Conservation (phyloP, 2,329 filamentous ascomycete genomes). For the Cladosporium sphaerospermum region DNA sequence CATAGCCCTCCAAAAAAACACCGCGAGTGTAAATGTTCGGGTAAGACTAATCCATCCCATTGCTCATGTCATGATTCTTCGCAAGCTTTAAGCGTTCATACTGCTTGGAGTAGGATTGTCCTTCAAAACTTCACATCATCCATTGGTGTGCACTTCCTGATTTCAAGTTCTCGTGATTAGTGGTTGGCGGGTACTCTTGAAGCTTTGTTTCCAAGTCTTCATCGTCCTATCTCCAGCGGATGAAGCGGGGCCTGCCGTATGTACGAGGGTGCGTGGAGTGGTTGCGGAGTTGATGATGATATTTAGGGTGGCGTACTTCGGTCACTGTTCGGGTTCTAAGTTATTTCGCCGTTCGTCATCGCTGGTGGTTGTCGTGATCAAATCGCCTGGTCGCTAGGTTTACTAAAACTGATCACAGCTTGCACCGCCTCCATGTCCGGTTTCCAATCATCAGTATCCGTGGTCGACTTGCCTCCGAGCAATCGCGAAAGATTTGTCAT, state of each 20-base stretch:
- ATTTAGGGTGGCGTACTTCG: background rate
- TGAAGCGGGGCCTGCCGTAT: background rate
- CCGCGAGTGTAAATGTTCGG: no score
- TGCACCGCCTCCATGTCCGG: constrained; percentile 4
- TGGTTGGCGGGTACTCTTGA: background rate
- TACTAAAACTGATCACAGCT: background rate
- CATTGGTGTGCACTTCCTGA: no score
- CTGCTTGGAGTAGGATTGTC: no score
- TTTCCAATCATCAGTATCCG: background rate
- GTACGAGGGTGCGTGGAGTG: background rate
- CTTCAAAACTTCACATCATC: no score
- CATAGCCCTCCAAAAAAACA: background rate
- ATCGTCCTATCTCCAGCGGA: background rate
- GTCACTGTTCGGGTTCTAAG: background rate
- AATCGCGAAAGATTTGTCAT: background rate
- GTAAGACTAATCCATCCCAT: no score
- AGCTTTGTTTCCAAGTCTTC: constrained; percentile 2
- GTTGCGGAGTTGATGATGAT: background rate
- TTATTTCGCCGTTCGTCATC: background rate
- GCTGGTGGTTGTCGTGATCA: background rate
- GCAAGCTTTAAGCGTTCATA: no score
- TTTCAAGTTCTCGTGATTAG: no score
- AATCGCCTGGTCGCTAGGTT: background rate
- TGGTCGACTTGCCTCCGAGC: background rate
- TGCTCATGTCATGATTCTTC: no score